phyloP scores from a whole-genome alignment of 257 asterid species.

The Eucommia ulmoides region DNA sequence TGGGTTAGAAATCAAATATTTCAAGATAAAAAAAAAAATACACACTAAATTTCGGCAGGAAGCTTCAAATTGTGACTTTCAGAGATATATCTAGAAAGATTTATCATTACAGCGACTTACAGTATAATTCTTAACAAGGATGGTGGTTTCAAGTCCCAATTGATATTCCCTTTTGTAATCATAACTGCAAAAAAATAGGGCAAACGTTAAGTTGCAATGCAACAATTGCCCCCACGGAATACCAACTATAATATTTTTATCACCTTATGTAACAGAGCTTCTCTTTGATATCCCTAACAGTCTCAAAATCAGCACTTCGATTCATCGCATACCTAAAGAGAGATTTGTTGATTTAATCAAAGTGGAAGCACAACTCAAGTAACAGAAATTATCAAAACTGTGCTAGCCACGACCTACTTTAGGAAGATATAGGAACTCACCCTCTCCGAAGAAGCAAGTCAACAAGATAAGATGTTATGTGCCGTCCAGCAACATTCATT shows the following conservation, averaged over 20 bases:
- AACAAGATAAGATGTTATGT: slow-evolving; percentile 84
- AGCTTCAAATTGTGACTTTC: neutral
- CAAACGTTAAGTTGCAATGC: slow-evolving; percentile 5
- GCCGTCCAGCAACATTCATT: slow-evolving; percentile 96
- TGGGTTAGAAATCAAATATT: neutral
- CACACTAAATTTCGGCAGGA: neutral
- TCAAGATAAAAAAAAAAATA: neutral
- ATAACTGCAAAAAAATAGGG: slow-evolving; percentile 36
- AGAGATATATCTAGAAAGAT: neutral
- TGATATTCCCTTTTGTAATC: slow-evolving; percentile 98
- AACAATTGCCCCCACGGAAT: neutral
- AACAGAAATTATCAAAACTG: too few species aligned
- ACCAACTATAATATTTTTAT: slow-evolving; percentile 8
- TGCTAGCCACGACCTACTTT: slow-evolving; percentile 1
- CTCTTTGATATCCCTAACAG: slow-evolving; percentile 91
- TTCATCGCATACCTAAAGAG: slow-evolving; percentile 82
- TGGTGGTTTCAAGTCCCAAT: slow-evolving; percentile 93
- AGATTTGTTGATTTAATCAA: slow-evolving; percentile 5
- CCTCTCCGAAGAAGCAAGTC: slow-evolving; percentile 89
- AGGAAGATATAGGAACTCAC: slow-evolving; percentile 29
- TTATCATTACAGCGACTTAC: too few species aligned
- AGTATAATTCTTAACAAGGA: slow-evolving; percentile 92
- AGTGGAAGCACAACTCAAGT: slow-evolving; percentile 6
- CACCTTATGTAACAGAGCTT: slow-evolving; percentile 94
- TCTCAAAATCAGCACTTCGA: slow-evolving; percentile 84